Evolutionary conservation across 768 basidiomycete species (phyloP).

Genomic region (Lentinus tigrinus): DNA sequence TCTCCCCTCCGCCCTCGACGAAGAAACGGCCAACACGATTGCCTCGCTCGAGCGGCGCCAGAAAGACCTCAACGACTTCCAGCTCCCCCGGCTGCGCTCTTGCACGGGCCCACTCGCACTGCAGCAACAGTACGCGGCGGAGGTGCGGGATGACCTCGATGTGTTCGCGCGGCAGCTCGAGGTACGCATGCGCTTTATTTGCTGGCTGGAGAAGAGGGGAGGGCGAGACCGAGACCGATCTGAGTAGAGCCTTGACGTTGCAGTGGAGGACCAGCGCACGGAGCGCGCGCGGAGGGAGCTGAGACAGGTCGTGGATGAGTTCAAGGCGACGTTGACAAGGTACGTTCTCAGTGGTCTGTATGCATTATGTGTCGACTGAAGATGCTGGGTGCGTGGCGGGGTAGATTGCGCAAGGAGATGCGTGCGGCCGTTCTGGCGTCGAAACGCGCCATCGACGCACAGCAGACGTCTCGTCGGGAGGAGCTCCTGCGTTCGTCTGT

Average conservation of each 20-base stretch:
- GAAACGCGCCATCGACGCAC: slow-evolving; percentile 69
- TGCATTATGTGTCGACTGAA: no score
- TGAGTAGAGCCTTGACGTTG: slow-evolving; percentile 61
- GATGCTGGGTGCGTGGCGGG: slow-evolving; percentile 5
- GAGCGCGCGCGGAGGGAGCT: slow-evolving; percentile 50
- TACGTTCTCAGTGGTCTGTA: slow-evolving; percentile 37
- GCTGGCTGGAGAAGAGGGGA: neutral
- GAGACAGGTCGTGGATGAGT: slow-evolving; percentile 48
- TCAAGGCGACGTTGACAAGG: slow-evolving; percentile 48
- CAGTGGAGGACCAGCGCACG: slow-evolving; percentile 71
- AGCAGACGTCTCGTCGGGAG: slow-evolving; percentile 56
- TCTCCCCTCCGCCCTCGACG: slow-evolving; percentile 51
- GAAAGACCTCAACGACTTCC: slow-evolving; percentile 63
- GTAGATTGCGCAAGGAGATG: slow-evolving; percentile 59
- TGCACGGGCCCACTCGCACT: slow-evolving; percentile 68
- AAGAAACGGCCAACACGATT: slow-evolving; percentile 50
- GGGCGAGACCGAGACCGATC: slow-evolving; percentile 18
- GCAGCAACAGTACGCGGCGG: slow-evolving; percentile 74
- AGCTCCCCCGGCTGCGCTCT: slow-evolving; percentile 69
- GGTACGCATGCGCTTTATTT: slow-evolving; percentile 33
- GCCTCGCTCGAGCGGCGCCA: slow-evolving; percentile 53
- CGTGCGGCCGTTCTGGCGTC: slow-evolving; percentile 71
- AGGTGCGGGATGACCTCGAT: slow-evolving; percentile 76
- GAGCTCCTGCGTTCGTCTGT: slow-evolving; percentile 62
- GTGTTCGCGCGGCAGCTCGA: slow-evolving; percentile 64